These are phyloP conservation scores for Mycena maculata DNA, from an alignment of 768 basidiomycete genomes.

Conservation along the genomic window DNA sequence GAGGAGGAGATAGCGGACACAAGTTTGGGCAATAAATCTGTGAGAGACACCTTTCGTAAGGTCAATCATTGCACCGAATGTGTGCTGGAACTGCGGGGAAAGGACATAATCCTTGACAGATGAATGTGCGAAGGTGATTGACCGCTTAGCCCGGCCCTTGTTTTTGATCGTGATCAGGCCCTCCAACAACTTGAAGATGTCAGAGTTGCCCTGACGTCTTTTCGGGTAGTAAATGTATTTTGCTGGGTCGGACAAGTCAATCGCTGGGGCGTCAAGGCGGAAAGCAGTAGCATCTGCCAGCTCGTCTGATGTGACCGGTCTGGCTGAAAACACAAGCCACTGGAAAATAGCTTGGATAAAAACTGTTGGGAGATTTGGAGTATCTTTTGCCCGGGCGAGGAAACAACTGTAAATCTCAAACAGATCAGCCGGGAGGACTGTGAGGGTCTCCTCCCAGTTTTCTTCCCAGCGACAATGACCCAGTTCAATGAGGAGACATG, in stretches of 20 bases:
- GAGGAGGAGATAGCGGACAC: too few species aligned
- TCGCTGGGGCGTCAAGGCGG: not conserved
- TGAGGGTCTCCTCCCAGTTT: not conserved
- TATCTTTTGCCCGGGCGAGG: not conserved
- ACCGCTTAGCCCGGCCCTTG: not conserved
- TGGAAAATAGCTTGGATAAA: not conserved
- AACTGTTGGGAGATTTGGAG: not conserved
- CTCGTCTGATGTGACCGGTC: not conserved
- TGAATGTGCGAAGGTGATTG: too few species aligned
- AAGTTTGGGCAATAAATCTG: not conserved
- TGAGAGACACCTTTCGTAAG: not conserved
- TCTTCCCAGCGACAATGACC: not conserved
- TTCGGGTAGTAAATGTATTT: not conserved
- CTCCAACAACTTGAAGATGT: slow-evolving; percentile 7
- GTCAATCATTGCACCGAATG: not conserved
- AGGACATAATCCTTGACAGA: slow-evolving; percentile 4
- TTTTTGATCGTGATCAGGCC: not conserved
- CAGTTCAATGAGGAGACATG: slow-evolving; percentile 3
- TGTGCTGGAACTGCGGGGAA: not conserved
- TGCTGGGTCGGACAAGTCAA: slow-evolving; percentile 1
- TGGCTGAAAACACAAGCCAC: slow-evolving; percentile 10
- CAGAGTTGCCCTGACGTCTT: not conserved
- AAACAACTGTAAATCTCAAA: not conserved
- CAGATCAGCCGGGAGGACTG: not conserved
- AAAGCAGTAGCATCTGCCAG: slow-evolving; percentile 10